Base-by-base conservation (phyloP, 495 filamentous ascomycete genomes). In the Xylaria telfairii region DNA sequence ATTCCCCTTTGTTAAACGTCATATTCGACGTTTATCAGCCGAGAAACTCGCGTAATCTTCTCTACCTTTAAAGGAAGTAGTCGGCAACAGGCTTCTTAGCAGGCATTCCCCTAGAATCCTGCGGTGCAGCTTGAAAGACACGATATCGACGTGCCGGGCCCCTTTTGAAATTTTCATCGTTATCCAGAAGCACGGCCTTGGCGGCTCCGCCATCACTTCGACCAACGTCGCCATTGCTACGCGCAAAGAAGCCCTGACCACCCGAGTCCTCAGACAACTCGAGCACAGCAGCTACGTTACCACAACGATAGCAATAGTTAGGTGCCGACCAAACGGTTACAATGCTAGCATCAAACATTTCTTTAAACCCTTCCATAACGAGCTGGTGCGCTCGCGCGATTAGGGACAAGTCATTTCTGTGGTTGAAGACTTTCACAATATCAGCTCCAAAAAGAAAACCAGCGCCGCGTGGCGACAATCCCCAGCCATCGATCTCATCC, bases 301-400 rank as follows among this genome's bases (percentile, higher is more conserved):
- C 96, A 74, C 96, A 99, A 24, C 96, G 89, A 82, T 99, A 99
- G 82, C 96, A 99, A 80, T 99, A 99, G 78, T 99, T 99, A 2
- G 96, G 96, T 57, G 96, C 96, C 10, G 90, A 93, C 96, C 96
- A 98, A 59, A 99, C 95, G 0, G 96, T 99, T 5, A 99, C 96
- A 68, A 99, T 97, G 28, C 88, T 92, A 19, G 87, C 89, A 73
- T 98, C 95, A 74, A 98, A 98, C 95, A 98, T 98, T 83, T 98
- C 96, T 80, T 98, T 98, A 81, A 97, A 98, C 10, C 96, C 96
- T 79, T 99, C 96, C 96, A 98, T 99, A 42, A 99, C 96, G 30
- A 99, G 89, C 81, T 99, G 96, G 78, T 99, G 96, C 21, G 96
- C 96, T 67, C 96, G 90, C 60, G 96, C 96, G 60, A 99, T 95